Base-by-base conservation (phyloP, 805 yeast genomes). In the Saturnispora diversa region DNA sequence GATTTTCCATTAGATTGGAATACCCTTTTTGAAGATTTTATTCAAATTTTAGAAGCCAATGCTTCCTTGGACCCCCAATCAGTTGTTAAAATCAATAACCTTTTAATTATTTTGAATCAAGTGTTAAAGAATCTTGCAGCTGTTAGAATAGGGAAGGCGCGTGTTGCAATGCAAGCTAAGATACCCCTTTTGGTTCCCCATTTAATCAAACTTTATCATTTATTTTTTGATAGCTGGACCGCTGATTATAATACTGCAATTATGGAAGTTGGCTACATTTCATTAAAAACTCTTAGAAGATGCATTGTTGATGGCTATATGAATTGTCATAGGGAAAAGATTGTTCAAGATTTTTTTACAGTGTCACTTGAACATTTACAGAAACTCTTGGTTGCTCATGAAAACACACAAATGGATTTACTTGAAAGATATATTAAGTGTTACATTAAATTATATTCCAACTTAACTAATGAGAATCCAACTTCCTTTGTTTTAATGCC, bases 1-100 rank as follows among this genome's bases (percentile, higher is more conserved):
- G 98, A 92, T 52, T 92, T 84, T 55, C 97, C 97, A 0, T 58
- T 64, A 2, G 87, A 80, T 34, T 92, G 97, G 97, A 87, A 94
- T 0, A 59, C 70, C 2, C 55, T 92, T 15, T 82, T 92, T 53
- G 88, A 83, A 42, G 79, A 78, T 11, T 45, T 81, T 1, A 68
- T 74, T 33, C 51, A 51, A 3, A 51, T 66, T 16, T 52, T 81
- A 35, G 74, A 66, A 42, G 59, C 65, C 10, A 68, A 69, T 13
- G 66, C 68, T 11, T 65, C 62, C 20, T 10, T 21, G 13, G 12
- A 25, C 20, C 27, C 37, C 13, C 25, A 29, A 3, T 71, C 76
- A 45, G 58, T 76, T 30, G 64, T 77, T 4, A 69, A 75, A 30
- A 60, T 81, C 8, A 75, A 76, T 54, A 84, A 86, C 52, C 51